Percentiles rank a stretch among this genome's conserved stretches.
phyloP scores from a whole-genome alignment of 495 filamentous ascomycete genomes.

The Jackrogersella multiformis region DNA sequence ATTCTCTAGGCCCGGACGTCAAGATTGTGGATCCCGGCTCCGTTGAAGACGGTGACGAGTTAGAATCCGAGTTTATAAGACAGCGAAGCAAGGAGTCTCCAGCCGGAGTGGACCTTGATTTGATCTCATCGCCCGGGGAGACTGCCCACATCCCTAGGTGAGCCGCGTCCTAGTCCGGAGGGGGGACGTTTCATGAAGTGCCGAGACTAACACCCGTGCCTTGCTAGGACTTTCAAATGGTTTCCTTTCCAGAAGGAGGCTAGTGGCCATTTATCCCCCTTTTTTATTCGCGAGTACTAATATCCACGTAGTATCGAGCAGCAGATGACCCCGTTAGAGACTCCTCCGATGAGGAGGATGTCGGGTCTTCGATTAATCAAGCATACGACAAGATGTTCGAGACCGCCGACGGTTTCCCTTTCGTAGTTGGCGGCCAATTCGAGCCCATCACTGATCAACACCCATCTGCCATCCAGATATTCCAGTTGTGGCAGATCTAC shows the following conservation, averaged over 20 bases:
- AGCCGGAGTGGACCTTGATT: constrained; percentile 34
- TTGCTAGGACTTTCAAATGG: constrained; percentile 50
- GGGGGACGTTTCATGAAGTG: background rate
- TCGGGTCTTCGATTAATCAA: constrained; percentile 61
- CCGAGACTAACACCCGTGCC: constrained; percentile 20
- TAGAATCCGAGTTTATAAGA: constrained; percentile 57
- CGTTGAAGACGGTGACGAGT: constrained; percentile 59
- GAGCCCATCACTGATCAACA: constrained; percentile 65
- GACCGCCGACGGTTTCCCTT: constrained; percentile 65
- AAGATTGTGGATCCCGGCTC: constrained; percentile 51
- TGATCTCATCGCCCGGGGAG: constrained; percentile 46
- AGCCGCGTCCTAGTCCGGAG: constrained; percentile 1
- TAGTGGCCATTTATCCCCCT: constrained; percentile 29
- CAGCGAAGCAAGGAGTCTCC: constrained; percentile 43
- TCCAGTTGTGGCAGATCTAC: constrained; percentile 78
- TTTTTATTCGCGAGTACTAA: constrained; percentile 14
- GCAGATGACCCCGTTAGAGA: constrained; percentile 57
- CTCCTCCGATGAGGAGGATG: constrained; percentile 69
- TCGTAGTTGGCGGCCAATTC: constrained; percentile 61
- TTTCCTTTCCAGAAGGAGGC: constrained; percentile 56
- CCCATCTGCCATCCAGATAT: constrained; percentile 72
- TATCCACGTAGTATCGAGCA: constrained; percentile 50
- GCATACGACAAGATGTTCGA: constrained; percentile 65
- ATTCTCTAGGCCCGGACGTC: constrained; percentile 54
- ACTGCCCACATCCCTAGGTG: constrained; percentile 40